Conservation (phyloP, 139 green algal species). For the Chloropicon primus region DNA sequence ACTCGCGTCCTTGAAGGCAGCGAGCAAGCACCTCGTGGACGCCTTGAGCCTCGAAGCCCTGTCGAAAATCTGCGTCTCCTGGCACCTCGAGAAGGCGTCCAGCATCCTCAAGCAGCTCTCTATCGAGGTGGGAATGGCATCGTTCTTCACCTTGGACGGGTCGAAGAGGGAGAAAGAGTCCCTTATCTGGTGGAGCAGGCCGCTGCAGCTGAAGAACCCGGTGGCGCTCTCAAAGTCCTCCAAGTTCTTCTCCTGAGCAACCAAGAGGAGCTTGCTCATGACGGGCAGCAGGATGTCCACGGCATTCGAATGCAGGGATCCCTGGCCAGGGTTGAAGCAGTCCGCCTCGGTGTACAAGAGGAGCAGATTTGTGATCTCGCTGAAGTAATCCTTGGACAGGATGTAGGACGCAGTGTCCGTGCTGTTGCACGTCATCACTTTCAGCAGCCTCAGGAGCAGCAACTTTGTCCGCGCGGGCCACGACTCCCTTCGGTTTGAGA, state of each 20-base stretch:
- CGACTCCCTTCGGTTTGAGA: not conserved
- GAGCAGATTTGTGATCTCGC: constrained; percentile 1
- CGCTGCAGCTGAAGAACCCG: constrained; percentile 26
- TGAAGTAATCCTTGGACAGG: constrained; percentile 9
- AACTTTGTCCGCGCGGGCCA: not conserved
- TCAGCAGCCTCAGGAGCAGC: not conserved
- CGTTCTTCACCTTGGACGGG: constrained; percentile 11
- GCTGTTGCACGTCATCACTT: not conserved
- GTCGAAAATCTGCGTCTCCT: constrained; percentile 2
- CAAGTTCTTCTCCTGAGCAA: not conserved
- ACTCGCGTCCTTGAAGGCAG: constrained; percentile 32
- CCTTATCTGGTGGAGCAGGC: constrained; percentile 25
- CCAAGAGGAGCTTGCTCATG: not conserved
- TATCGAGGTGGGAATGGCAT: constrained; percentile 9
- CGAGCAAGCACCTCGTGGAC: constrained; percentile 16
- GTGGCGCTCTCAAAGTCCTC: not conserved
- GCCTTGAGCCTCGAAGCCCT: not conserved
- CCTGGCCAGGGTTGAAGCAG: constrained; percentile 9
- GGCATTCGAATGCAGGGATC: constrained; percentile 12
- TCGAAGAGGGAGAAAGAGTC: constrained; percentile 47
- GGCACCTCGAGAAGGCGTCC: constrained; percentile 15
- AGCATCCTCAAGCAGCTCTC: constrained; percentile 32
- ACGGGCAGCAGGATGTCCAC: constrained; percentile 11
- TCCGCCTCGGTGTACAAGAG: not conserved
- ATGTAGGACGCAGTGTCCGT: not conserved